phyloP scores from a whole-genome alignment of 345 rosid species.

The Syzygium aqueum region DNA sequence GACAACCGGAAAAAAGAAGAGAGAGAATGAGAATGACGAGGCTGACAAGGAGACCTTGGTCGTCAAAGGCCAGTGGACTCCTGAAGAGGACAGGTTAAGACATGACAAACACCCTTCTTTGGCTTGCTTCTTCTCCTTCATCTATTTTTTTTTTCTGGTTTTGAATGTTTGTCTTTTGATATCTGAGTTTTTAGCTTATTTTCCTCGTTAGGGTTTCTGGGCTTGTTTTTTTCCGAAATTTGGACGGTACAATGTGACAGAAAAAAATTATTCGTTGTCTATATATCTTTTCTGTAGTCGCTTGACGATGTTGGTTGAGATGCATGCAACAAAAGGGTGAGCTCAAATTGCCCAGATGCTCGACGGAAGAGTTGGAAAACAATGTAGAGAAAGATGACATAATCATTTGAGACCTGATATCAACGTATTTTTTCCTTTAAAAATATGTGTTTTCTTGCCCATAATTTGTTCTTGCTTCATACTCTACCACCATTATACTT shows the following conservation, averaged over 20 bases:
- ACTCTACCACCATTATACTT: neutral
- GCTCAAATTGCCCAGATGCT: slow-evolving; percentile 51
- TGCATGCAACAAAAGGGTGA: slow-evolving; percentile 52
- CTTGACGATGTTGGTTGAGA: slow-evolving; percentile 29
- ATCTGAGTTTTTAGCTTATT: neutral
- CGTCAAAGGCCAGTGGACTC: neutral
- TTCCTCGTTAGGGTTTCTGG: too few species aligned
- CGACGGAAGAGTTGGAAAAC: slow-evolving; percentile 58
- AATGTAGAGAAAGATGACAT: slow-evolving; percentile 79
- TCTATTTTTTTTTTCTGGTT: neutral
- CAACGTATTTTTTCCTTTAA: slow-evolving; percentile 26
- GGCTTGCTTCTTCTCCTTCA: neutral
- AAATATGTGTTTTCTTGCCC: neutral
- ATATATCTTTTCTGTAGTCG: slow-evolving; percentile 9
- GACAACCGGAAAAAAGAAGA: neutral
- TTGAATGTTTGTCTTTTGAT: neutral
- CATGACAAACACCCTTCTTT: neutral
- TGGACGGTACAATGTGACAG: neutral
- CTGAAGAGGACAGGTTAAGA: neutral
- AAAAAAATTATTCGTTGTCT: neutral
- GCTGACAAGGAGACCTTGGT: neutral
- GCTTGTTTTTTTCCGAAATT: rapidly evolving
- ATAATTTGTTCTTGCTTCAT: neutral
- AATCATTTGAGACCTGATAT: slow-evolving; percentile 70
- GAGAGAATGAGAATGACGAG: neutral